Percentiles rank a stretch among this genome's conserved stretches.
phyloP scores from a whole-genome alignment of 2,329 filamentous ascomycete genomes.

The Aureobasidium sp. region DNA sequence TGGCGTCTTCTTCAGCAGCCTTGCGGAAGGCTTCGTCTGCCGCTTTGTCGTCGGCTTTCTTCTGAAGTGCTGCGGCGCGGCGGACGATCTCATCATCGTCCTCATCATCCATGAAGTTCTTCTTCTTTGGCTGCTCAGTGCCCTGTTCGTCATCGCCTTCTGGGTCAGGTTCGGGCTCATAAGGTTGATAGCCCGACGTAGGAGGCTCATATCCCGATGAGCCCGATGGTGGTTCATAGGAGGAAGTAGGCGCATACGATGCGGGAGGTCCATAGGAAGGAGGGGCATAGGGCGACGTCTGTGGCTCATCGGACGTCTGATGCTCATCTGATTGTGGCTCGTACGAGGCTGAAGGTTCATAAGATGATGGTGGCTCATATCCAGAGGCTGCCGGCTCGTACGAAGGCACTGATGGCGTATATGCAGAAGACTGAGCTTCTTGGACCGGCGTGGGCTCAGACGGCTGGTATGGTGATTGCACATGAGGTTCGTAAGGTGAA shows the following conservation, averaged over 20 bases:
- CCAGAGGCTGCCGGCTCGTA: neutral
- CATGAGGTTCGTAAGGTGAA: neutral
- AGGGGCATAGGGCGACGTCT: conserved; percentile 20
- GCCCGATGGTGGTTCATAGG: conserved; percentile 34
- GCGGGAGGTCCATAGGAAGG: conserved; percentile 24
- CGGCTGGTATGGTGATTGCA: neutral
- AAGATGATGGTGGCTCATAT: neutral
- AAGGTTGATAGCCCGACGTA: conserved; percentile 42
- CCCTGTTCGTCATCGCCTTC: conserved; percentile 40
- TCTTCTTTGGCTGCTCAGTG: conserved; percentile 56
- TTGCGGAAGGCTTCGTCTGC: conserved; percentile 81
- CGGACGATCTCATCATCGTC: conserved; percentile 58
- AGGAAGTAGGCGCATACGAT: conserved; percentile 21
- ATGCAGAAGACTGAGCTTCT: neutral
- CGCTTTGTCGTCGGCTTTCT: conserved; percentile 53
- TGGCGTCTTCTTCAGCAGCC: conserved; percentile 66
- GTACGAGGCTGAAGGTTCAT: neutral
- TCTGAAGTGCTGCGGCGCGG: conserved; percentile 45
- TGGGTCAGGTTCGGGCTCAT: conserved; percentile 45
- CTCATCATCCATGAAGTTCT: conserved; percentile 74
- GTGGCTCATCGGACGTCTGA: conserved; percentile 8
- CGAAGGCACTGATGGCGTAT: neutral
- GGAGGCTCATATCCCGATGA: conserved; percentile 52
- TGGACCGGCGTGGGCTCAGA: neutral
- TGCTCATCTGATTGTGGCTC: conserved; percentile 8